A percentile compares a stretch with the other conserved stretches of the same genome.
These are phyloP conservation scores for Penicillium sp. DNA, from an alignment of 2,329 filamentous ascomycete species.

Conservation along the genomic window DNA sequence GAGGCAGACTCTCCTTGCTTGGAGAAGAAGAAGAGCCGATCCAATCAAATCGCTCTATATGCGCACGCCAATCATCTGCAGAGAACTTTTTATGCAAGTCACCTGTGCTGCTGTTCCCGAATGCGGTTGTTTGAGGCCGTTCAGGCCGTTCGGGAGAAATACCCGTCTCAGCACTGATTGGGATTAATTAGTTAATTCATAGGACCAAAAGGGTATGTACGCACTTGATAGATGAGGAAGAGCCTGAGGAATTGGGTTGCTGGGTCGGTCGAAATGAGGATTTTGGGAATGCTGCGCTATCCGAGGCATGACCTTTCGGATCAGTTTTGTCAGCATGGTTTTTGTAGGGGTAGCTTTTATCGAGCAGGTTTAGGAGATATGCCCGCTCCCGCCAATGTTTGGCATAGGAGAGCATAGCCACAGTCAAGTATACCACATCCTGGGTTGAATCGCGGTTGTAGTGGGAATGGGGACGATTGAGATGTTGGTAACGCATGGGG, in stretches of 20 bases:
- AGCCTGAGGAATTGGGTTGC: constrained; percentile 9
- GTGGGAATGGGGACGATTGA: neutral
- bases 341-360: constrained; percentile 5
- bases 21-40: constrained; percentile 34
- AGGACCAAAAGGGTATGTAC: neutral
- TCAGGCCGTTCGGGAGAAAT: neutral
- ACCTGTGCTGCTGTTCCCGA: constrained; percentile 38
- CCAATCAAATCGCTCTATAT: constrained; percentile 38
- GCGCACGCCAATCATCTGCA: constrained; percentile 44
- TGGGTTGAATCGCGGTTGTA: neutral
- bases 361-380: neutral
- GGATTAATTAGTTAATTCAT: neutral
- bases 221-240: constrained; percentile 20
- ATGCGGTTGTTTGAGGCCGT: constrained; percentile 18
- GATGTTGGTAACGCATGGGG: constrained; percentile 8
- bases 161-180: constrained; percentile 10
- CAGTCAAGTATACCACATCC: neutral
- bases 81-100: constrained; percentile 44
- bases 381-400: neutral
- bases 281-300: constrained; percentile 30
- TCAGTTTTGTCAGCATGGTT: constrained; percentile 28
- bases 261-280: constrained; percentile 12
- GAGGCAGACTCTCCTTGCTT: constrained; percentile 24
- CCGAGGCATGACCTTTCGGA: constrained; percentile 36
- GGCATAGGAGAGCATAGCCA: neutral